Evolutionary conservation across 179 eudicot genomes (phyloP).

Genomic region (Vitellaria paradoxa): DNA sequence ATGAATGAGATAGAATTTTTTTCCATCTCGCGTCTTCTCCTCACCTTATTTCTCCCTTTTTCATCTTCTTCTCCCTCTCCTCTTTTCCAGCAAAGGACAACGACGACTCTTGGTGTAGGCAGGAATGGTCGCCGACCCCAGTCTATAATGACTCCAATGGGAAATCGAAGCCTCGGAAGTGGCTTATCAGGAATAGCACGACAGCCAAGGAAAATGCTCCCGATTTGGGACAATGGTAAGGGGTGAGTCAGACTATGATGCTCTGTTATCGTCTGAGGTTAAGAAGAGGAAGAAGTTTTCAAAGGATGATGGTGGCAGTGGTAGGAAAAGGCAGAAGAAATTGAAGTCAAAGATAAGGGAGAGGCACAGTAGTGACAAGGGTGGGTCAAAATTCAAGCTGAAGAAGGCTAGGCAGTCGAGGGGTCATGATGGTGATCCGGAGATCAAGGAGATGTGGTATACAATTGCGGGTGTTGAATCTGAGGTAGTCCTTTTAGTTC

Average conservation of each 20-base stretch:
- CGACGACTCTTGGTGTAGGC: conserved; percentile 40
- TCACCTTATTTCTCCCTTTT: too few relatives aligned
- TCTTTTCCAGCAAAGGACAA: too few relatives aligned
- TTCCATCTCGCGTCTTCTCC: too few relatives aligned
- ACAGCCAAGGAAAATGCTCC: conserved; percentile 31
- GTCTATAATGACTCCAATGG: conserved; percentile 34
- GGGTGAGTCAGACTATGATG: conserved; percentile 37
- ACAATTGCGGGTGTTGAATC: conserved; percentile 80
- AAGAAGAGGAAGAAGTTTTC: conserved; percentile 49
- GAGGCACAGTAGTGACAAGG: conserved; percentile 35
- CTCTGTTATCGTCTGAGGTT: conserved; percentile 21
- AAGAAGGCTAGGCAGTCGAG: conserved; percentile 30
- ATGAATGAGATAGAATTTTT: too few relatives aligned
- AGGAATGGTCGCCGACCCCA: conserved; percentile 55
- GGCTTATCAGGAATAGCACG: conserved; percentile 60
- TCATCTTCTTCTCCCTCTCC: too few relatives aligned
- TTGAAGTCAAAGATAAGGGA: conserved; percentile 31
- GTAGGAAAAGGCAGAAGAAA: conserved; percentile 41
- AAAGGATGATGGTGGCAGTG: conserved; percentile 8
- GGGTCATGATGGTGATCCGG: conserved; percentile 55
- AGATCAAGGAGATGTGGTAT: conserved; percentile 93
- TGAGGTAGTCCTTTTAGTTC: conserved; percentile 37
- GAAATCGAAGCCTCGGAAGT: conserved; percentile 60
- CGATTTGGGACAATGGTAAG: conserved; percentile 33
- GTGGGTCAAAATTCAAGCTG: conserved; percentile 48